These are phyloP conservation scores for Setaria italica DNA, from an alignment of 202 grass and related monocot genomes.

Conservation along the genomic window DNA sequence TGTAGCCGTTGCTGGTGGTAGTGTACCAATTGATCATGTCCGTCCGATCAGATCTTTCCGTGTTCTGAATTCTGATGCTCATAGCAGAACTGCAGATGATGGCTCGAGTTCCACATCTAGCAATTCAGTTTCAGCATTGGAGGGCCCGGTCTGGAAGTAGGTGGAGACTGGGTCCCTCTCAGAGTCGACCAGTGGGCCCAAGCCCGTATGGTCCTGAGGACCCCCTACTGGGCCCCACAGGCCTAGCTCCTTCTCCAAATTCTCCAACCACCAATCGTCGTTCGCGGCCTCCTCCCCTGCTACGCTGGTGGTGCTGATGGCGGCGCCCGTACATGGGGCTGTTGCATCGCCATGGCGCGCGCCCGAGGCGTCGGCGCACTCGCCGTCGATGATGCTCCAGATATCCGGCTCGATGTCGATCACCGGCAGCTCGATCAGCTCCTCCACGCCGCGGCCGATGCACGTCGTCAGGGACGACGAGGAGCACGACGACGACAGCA, in stretches of 20 bases:
- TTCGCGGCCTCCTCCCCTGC: conserved; percentile 28
- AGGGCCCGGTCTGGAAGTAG: conserved; percentile 30
- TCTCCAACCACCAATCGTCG: conserved; percentile 55
- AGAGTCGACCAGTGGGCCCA: neutral
- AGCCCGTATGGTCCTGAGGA: conserved; percentile 1
- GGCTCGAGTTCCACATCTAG: neutral
- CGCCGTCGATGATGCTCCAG: conserved; percentile 58
- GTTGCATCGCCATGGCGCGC: conserved; percentile 21
- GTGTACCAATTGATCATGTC: neutral
- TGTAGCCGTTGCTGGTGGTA: neutral
- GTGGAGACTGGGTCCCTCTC: conserved; percentile 26
- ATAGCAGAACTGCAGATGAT: conserved; percentile 7
- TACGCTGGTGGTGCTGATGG: neutral
- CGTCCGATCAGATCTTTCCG: conserved; percentile 22
- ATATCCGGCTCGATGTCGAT: conserved; percentile 55
- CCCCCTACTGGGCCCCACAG: conserved; percentile 48
- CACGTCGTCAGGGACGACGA: conserved; percentile 53
- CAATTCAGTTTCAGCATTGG: neutral
- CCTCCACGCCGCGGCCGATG: conserved; percentile 7
- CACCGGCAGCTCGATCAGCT: conserved; percentile 54
- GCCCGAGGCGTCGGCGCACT: neutral
- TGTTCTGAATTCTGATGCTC: neutral
- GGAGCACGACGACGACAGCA: conserved; percentile 50
- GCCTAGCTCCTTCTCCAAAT: conserved; percentile 71
- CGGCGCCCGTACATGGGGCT: conserved; percentile 43